These are phyloP conservation scores for Plasmodium gaboni DNA, from an alignment of 169 alveolate species.

Conservation along the genomic window DNA sequence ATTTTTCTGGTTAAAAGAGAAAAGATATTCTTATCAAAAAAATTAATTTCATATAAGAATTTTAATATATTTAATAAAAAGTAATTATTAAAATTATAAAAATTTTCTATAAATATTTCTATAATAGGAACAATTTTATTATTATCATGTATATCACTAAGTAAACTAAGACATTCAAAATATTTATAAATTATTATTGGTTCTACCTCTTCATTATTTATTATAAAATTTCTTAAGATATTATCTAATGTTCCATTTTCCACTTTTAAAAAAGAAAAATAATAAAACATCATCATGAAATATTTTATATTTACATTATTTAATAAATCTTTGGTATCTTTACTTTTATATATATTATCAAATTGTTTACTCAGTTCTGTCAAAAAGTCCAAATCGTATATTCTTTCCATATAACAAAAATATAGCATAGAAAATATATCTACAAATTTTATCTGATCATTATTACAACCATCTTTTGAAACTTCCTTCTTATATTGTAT, in stretches of 20 bases:
- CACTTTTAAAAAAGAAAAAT: constrained; percentile 54
- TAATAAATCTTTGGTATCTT: constrained; percentile 1
- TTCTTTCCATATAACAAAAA: constrained; percentile 58
- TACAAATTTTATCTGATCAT: constrained; percentile 8
- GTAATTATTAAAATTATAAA: constrained; percentile 42
- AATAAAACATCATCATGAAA: constrained; percentile 41
- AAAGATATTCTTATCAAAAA: constrained; percentile 29
- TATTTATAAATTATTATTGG: constrained; percentile 64
- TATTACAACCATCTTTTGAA: neutral
- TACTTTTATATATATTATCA: constrained; percentile 13
- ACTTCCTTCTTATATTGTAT: neutral
- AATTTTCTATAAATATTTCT: constrained; percentile 34
- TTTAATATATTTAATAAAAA: constrained; percentile 36
- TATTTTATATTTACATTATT: constrained; percentile 25
- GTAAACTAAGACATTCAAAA: constrained; percentile 40
- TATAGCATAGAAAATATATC: constrained; percentile 48
- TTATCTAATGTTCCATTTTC: constrained; percentile 39
- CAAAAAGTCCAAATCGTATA: constrained; percentile 47
- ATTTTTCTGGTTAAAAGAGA: constrained; percentile 43
- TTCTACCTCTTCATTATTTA: constrained; percentile 19
- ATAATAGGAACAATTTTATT: constrained; percentile 30
- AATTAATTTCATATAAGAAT: constrained; percentile 33
- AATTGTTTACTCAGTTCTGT: constrained; percentile 25
- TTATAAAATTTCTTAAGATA: constrained; percentile 27
- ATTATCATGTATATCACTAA: constrained; percentile 20